Evolutionary conservation across 176 grass and related monocot species (phyloP).

Genomic region (Aegilops umbellulata): DNA sequence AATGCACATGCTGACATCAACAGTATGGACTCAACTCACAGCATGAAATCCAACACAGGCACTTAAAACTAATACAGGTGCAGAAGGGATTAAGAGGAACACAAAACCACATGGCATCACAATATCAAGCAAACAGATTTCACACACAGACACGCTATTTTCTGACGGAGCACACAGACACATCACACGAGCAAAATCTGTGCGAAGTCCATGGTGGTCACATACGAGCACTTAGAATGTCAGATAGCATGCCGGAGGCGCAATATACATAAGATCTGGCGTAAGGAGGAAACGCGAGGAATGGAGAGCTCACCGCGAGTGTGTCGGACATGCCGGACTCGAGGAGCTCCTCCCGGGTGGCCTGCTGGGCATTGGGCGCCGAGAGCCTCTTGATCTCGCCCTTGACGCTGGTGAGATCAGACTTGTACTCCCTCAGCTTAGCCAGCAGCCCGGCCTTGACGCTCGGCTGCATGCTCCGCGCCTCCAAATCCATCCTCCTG

Average conservation of each 20-base stretch:
- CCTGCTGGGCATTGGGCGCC: conserved; percentile 50
- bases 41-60: not conserved
- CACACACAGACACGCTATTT: not conserved
- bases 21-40: not conserved
- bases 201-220: not conserved
- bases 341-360: conserved; percentile 76
- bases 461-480: conserved; percentile 77
- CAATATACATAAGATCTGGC: no score
- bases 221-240: no score
- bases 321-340: conserved; percentile 63
- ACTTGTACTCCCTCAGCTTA: conserved; percentile 90
- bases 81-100: not conserved
- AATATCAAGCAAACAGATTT: not conserved
- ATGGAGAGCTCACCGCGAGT: conserved; percentile 43
- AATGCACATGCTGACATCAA: not conserved
- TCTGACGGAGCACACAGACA: not conserved
- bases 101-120: not conserved
- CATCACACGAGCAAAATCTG: not conserved
- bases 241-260: no score
- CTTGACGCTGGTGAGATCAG: conserved; percentile 73
- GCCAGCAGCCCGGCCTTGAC: conserved; percentile 69
- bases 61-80: not conserved
- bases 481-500: conserved; percentile 91
- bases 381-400: conserved; percentile 69
- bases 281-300: not conserved